phyloP scores from a whole-genome alignment of 2,329 filamentous ascomycete species.

The Corniculantispora saksenae region DNA sequence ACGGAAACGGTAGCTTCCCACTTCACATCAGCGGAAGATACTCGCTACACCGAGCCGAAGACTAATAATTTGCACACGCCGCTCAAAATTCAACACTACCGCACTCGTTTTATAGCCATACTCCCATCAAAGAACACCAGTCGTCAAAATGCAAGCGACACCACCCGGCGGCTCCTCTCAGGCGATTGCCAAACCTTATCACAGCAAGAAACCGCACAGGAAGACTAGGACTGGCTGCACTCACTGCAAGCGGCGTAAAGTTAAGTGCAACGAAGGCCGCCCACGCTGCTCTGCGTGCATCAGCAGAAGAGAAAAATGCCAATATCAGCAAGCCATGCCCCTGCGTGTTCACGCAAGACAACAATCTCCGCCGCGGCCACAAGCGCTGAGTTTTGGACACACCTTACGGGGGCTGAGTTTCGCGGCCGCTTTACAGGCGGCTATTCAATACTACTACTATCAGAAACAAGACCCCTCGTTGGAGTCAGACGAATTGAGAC shows the following conservation, averaged over 20 bases:
- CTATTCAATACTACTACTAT: no score
- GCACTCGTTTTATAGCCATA: not conserved
- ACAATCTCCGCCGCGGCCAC: not conserved
- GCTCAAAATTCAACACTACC: no score
- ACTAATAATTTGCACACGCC: no score
- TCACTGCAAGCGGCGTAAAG: constrained; percentile 57
- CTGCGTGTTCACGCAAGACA: not conserved
- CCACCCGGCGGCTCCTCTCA: not conserved
- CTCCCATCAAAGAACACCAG: not conserved
- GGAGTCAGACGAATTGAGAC: no score
- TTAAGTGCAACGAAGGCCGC: constrained; percentile 55
- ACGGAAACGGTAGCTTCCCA: no score
- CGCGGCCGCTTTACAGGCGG: no score
- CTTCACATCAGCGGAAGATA: no score
- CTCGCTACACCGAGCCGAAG: no score
- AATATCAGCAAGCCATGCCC: constrained; percentile 37
- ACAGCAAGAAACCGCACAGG: constrained; percentile 54
- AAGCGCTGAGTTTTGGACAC: not conserved
- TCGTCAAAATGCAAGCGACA: not conserved
- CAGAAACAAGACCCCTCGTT: no score
- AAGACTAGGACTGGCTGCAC: constrained; percentile 56
- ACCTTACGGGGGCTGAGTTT: no score
- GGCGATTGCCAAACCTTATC: constrained; percentile 26
- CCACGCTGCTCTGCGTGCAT: constrained; percentile 53
- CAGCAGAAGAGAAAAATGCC: constrained; percentile 48